Evolutionary conservation across 2,329 filamentous ascomycete genomes (phyloP), one percentile per base, ranked within the genome.

Genomic region (Madurella mycetomatis): DNA sequence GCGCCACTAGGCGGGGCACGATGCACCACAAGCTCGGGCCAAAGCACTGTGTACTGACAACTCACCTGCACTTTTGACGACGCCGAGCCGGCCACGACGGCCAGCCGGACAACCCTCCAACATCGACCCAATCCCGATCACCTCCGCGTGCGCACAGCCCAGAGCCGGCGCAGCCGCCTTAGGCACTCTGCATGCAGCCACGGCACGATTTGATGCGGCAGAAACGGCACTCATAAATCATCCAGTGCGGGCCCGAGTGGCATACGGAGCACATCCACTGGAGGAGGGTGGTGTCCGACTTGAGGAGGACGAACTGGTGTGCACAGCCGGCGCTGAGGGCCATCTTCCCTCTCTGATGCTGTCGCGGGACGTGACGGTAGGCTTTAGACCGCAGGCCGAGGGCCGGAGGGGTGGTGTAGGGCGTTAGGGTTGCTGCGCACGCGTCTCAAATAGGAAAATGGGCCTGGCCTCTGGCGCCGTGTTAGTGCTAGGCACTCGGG

Each of bases 181-280:
- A 50, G 47, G 51, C 71, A 55, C 67, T 73, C 57, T 80, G 73
- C 45, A 77, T 76, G 66, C 84, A 87, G 25, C 75, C 70, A 49
- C 82, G 75, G 68, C 84, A 87, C 31, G 80, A 77, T 70, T 86
- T 83, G 48, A 85, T 71, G 67, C 84, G 83, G 78, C 85, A 88
- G 67, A 85, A 85, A 57, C 77, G 75, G 72, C 85, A 88, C 68
- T 87, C 82, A 60, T 80, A 87, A 64, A 88, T 87, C 70, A 79
- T 80, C 81, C 83, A 86, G 69, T 84, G 80, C 49, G 83, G 83
- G 1, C 83, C 84, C 2, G 79, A 80, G 57, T 82, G 78, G 66
- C 84, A 87, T 64, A 84, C 71, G 55, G 80, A 77, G 73, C 85
- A 88, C 48, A 76, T 75, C 83, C 84, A 88, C 67, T 84, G 79